Conservation (phyloP, 495 filamentous ascomycete genomes). For the Lasiosphaeria hispida region DNA sequence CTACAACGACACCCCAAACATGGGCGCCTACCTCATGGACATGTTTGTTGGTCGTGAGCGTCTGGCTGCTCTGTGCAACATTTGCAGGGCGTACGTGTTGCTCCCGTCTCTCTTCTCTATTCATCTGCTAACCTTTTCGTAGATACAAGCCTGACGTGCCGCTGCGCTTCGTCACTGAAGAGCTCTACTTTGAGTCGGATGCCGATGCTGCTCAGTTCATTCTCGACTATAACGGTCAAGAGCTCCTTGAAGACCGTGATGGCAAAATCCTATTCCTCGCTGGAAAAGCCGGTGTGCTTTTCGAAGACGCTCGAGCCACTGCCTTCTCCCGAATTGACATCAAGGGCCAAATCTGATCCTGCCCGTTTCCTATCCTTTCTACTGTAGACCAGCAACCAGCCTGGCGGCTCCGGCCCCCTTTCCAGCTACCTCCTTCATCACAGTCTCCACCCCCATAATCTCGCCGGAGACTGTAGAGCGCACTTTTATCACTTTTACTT, state of each 20-base stretch:
- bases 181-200: slow-evolving; percentile 92
- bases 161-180: slow-evolving; percentile 88
- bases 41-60: slow-evolving; percentile 96
- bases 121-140: slow-evolving; percentile 34
- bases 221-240: slow-evolving; percentile 67
- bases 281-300: slow-evolving; percentile 66
- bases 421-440: neutral
- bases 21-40: slow-evolving; percentile 98
- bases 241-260: slow-evolving; percentile 75
- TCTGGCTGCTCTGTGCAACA: slow-evolving; percentile 79
- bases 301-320: slow-evolving; percentile 66
- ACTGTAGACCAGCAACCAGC: slow-evolving; percentile 10
- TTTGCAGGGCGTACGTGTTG: slow-evolving; percentile 90
- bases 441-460: too few relatives aligned
- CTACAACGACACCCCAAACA: slow-evolving; percentile 90
- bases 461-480: too few relatives aligned
- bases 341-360: slow-evolving; percentile 85
- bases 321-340: slow-evolving; percentile 89
- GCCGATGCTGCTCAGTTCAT: slow-evolving; percentile 88
- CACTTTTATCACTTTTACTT: too few relatives aligned
- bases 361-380: slow-evolving; percentile 17
- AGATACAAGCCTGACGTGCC: slow-evolving; percentile 91
- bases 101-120: neutral
- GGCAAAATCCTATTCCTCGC: slow-evolving; percentile 72
- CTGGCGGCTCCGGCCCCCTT: slow-evolving; percentile 4